These are phyloP conservation scores for Bryoerythrophyllum caledonicum DNA, from an alignment of 225 moss, liverwort and hornwort genomes.

Conservation along the genomic window DNA sequence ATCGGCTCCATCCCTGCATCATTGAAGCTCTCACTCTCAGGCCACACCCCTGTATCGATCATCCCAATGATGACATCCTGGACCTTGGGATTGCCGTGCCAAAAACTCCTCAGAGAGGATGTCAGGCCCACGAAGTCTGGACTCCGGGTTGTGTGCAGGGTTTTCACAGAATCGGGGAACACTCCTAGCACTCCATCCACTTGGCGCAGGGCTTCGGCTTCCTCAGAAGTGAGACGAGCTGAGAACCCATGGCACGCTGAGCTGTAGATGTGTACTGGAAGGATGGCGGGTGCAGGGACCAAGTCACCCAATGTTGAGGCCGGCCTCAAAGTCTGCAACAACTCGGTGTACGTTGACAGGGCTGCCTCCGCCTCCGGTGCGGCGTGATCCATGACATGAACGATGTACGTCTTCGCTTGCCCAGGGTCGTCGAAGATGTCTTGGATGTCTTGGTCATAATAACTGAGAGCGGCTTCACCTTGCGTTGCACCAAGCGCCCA, in stretches of 20 bases:
- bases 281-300: background rate
- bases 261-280: conserved; percentile 2
- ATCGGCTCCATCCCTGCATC: conserved; percentile 29
- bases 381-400: conserved; percentile 13
- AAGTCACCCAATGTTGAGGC: background rate
- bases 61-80: conserved; percentile 19
- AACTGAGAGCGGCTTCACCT: background rate
- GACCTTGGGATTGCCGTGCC: background rate
- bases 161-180: background rate
- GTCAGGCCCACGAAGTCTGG: conserved; percentile 15
- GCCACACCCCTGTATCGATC: conserved; percentile 27
- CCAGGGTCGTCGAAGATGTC: no score
- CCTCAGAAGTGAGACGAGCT: background rate
- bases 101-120: background rate
- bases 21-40: conserved; percentile 5
- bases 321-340: conserved; percentile 16
- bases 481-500: conserved; percentile 12
- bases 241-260: conserved; percentile 2
- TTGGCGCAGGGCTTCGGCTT: background rate
- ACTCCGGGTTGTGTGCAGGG: conserved; percentile 1
- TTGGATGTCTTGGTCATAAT: background rate
- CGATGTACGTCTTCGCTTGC: conserved; percentile 2
- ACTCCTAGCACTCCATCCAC: background rate
- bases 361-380: background rate
- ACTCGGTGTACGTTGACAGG: conserved; percentile 5